Evolutionary conservation across 2,329 filamentous ascomycete genomes (phyloP), one percentile per base, ranked within the genome.

Genomic region (Allantophomopsis cytisporea): DNA sequence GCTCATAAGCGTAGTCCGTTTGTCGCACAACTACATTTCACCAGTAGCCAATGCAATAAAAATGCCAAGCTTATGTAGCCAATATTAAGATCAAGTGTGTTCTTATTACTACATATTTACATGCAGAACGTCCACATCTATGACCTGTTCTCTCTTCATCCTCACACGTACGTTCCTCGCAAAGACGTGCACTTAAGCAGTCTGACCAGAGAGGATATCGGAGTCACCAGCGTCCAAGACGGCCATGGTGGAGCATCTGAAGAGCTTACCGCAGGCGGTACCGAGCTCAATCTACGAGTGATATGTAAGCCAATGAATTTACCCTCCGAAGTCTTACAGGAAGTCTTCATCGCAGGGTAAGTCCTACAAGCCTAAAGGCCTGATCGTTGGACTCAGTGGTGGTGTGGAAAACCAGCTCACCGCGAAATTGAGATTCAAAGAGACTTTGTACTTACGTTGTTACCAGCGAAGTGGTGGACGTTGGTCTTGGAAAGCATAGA

Each of bases 211-310:
- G 57, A 98, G 77, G 67, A 98, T 98, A 68, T 98, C 91, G 54
- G 86, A 94, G 79, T 96, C 83, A 79, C 89, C 91, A 63, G 88
- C 87, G 68, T 98, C 91, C 53, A 96, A 72, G 62, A 96, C 83
- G 56, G 88, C 81, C 83, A 98, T 93, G 68, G 88, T 94, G 54
- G 85, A 89, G 80, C 85, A 94, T 56, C 87, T 79, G 83, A 94
- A 98, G 62, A 98, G 83, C 76, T 96, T 96, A 75, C 91, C 91
- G 72, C 88, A 95, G 55, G 87, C 88, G 61, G 88, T 96, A 17
- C 91, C 91, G 53, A 98, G 77, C 73, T 96, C 91, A 62, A 96
- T 95, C 88, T 96, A 65, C 64, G 10, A 60, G 43, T 41, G 21
- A 43, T 60, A 55, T 59, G 73, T 81, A 69, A 80, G 76, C 75